Conservation (phyloP, 2,329 filamentous ascomycete genomes). For the Hortaea sp. region DNA sequence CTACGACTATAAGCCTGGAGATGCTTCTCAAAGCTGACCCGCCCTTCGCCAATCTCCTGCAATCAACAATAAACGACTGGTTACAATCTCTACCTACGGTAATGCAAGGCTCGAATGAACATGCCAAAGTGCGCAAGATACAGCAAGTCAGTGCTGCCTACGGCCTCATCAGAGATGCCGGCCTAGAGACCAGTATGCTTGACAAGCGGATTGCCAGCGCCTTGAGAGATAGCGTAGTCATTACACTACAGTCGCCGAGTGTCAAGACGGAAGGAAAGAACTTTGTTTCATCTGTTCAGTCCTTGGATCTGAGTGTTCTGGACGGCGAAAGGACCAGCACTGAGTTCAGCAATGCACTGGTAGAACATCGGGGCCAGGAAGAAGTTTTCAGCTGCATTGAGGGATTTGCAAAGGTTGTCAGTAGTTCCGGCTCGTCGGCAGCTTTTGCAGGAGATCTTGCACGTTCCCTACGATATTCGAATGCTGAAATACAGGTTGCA, state of each 20-base stretch:
- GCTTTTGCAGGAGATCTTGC: slow-evolving; percentile 54
- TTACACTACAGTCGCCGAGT: slow-evolving; percentile 30
- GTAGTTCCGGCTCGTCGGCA: slow-evolving; percentile 5
- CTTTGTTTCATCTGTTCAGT: slow-evolving; percentile 11
- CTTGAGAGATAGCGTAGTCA: slow-evolving; percentile 62
- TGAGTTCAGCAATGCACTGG: slow-evolving; percentile 17
- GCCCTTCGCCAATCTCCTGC: slow-evolving; percentile 53
- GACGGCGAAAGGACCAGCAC: slow-evolving; percentile 1
- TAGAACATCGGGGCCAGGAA: slow-evolving; percentile 18
- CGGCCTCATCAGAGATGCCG: slow-evolving; percentile 52
- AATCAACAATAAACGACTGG: slow-evolving; percentile 69
- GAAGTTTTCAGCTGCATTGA: slow-evolving; percentile 14
- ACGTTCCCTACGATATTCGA: slow-evolving; percentile 48
- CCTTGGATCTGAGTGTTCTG: slow-evolving; percentile 9
- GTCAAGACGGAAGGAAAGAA: slow-evolving; percentile 12
- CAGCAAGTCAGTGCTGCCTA: slow-evolving; percentile 68
- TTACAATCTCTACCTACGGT: slow-evolving; percentile 66
- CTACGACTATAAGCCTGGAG: slow-evolving; percentile 18
- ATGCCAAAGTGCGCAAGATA: slow-evolving; percentile 61
- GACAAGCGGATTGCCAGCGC: slow-evolving; percentile 57
- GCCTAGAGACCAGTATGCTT: slow-evolving; percentile 55
- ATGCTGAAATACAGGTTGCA: slow-evolving; percentile 52
- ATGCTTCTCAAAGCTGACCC: slow-evolving; percentile 54
- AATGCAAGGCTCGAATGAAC: slow-evolving; percentile 77
- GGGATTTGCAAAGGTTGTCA: slow-evolving; percentile 27